Evolutionary conservation across 768 basidiomycete species (phyloP).

Genomic region (Suillus discolor): DNA sequence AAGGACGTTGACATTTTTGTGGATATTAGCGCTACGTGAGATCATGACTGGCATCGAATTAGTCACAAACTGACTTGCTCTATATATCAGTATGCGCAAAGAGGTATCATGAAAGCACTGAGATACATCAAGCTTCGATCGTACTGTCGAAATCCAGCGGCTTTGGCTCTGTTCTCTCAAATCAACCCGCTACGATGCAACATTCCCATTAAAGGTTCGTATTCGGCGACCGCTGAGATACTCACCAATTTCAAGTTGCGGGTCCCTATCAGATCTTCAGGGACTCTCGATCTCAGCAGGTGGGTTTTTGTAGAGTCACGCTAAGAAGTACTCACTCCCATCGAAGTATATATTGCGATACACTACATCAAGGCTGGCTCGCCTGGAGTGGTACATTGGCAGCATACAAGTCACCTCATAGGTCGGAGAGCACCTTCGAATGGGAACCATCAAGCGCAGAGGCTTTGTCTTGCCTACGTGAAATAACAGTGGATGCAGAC

Average conservation of each 20-base stretch:
- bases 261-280: conserved; percentile 25
- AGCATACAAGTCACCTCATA: conserved; percentile 51
- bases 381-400: conserved; percentile 53
- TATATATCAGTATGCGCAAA: conserved; percentile 59
- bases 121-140: conserved; percentile 84
- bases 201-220: conserved; percentile 51
- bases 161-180: conserved; percentile 61
- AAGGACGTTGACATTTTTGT: conserved; percentile 11
- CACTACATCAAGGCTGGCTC: conserved; percentile 67
- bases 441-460: conserved; percentile 60
- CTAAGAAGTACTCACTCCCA: conserved; percentile 1
- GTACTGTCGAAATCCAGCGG: conserved; percentile 53
- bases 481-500: conserved; percentile 44
- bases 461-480: conserved; percentile 52
- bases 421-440: conserved; percentile 50
- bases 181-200: conserved; percentile 67
- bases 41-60: conserved; percentile 8
- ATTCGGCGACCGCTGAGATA: conserved; percentile 55
- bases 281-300: background rate
- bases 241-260: conserved; percentile 55
- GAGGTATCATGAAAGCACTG: conserved; percentile 75
- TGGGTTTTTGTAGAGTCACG: background rate
- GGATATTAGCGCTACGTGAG: conserved; percentile 58
- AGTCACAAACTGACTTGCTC: background rate
- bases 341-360: conserved; percentile 56